phyloP scores from a whole-genome alignment of 1,139 yeast genomes.

The Yamadazyma pseudoaaseri region DNA sequence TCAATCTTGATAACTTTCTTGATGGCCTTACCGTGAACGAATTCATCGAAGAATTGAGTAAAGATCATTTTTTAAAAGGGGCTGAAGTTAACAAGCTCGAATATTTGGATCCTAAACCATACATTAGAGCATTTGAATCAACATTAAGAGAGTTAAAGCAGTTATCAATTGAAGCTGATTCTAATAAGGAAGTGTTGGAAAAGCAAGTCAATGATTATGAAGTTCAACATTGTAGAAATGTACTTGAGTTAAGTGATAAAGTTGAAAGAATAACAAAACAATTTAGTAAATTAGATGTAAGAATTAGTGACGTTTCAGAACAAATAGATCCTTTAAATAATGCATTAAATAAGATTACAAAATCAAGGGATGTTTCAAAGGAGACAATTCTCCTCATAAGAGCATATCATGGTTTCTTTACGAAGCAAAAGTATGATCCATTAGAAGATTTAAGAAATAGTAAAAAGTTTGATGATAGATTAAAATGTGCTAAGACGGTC shows the following conservation, averaged over 20 bases:
- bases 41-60: conserved; percentile 79
- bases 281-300: conserved; percentile 59
- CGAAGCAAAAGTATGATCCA: conserved; percentile 62
- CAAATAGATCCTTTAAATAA: conserved; percentile 76
- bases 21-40: conserved; percentile 71
- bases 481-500: conserved; percentile 69
- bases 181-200: conserved; percentile 48
- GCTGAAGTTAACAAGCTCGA: conserved; percentile 55
- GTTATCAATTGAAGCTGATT: conserved; percentile 53
- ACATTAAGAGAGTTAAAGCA: conserved; percentile 70
- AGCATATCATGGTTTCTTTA: conserved; percentile 74
- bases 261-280: conserved; percentile 41
- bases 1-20: conserved; percentile 70
- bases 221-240: conserved; percentile 64
- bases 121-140: conserved; percentile 88
- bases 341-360: conserved; percentile 70
- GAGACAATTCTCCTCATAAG: conserved; percentile 74
- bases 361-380: conserved; percentile 70
- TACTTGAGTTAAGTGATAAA: conserved; percentile 53
- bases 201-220: conserved; percentile 63
- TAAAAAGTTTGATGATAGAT: conserved; percentile 47
- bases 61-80: conserved; percentile 59
- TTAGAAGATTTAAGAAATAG: conserved; percentile 50
- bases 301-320: conserved; percentile 58
- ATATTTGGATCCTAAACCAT: conserved; percentile 87